phyloP scores from a whole-genome alignment of 2,329 filamentous ascomycete species.

The Talaromyces islandicus region DNA sequence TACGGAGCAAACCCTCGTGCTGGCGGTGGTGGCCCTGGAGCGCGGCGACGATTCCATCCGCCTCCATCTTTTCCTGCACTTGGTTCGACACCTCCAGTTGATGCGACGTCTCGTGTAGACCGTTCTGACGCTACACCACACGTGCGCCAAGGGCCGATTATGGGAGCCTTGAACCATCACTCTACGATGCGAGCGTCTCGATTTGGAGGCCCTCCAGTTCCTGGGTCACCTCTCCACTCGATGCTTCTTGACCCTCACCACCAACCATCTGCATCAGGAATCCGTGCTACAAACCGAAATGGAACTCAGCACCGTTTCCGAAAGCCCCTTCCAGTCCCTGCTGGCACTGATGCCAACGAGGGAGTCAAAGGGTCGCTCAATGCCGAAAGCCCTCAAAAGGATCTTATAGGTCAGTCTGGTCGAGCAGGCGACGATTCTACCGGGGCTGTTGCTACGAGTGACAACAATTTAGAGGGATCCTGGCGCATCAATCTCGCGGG shows the following conservation, averaged over 20 bases:
- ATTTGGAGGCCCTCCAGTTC: slow-evolving; percentile 18
- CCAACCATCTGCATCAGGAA: slow-evolving; percentile 36
- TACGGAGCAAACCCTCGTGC: slow-evolving; percentile 72
- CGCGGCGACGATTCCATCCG: slow-evolving; percentile 59
- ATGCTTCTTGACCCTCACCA: slow-evolving; percentile 44
- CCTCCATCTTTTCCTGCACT: slow-evolving; percentile 70
- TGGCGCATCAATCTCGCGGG: slow-evolving; percentile 42
- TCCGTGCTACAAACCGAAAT: slow-evolving; percentile 23
- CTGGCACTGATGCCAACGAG: slow-evolving; percentile 20
- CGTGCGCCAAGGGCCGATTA: slow-evolving; percentile 15
- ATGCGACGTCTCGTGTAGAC: slow-evolving; percentile 37
- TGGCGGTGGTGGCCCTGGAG: slow-evolving; percentile 49
- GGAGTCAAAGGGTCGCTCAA: slow-evolving; percentile 24
- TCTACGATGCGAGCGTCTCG: slow-evolving; percentile 23
- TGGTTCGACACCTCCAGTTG: slow-evolving; percentile 53
- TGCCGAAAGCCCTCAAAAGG: slow-evolving; percentile 11
- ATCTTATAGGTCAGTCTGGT: slow-evolving; percentile 10
- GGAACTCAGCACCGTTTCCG: slow-evolving; percentile 25
- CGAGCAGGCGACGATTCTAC: slow-evolving; percentile 26
- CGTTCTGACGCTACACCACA: slow-evolving; percentile 20
- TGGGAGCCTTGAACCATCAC: slow-evolving; percentile 20
- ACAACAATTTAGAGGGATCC: slow-evolving; percentile 55
- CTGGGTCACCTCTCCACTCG: slow-evolving; percentile 34
- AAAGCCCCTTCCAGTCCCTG: slow-evolving; percentile 17
- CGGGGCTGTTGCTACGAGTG: slow-evolving; percentile 36